A percentile compares a stretch with the other conserved stretches of the same genome.
Evolutionary conservation across 192 early-diverging fungal genomes (phyloP).

Genomic region (Coemansia sp.): DNA sequence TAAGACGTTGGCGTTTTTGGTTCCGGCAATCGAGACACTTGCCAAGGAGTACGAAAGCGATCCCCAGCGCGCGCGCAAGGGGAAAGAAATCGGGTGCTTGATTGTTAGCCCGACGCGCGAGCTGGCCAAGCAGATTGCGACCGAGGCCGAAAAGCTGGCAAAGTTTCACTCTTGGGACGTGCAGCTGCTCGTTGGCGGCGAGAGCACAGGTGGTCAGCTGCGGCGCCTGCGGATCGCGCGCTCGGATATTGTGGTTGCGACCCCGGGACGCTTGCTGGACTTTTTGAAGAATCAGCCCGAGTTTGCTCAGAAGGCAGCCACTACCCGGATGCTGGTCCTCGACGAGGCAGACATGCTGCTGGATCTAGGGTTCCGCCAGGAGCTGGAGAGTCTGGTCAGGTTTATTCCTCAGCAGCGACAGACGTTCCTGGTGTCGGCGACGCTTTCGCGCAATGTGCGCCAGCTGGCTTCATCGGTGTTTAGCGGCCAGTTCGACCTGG

Average conservation of each 20-base stretch:
- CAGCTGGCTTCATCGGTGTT: conserved; percentile 64
- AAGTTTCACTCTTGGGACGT: conserved; percentile 59
- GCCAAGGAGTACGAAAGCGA: conserved; percentile 58
- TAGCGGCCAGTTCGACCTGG: conserved; percentile 58
- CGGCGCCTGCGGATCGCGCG: conserved; percentile 45
- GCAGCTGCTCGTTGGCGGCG: conserved; percentile 76
- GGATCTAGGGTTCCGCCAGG: conserved; percentile 90
- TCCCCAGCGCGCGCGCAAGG: conserved; percentile 51
- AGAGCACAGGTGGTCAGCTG: conserved; percentile 57
- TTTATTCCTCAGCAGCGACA: conserved; percentile 66
- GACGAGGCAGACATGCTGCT: conserved; percentile 96
- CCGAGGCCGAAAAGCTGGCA: conserved; percentile 66
- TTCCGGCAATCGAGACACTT: conserved; percentile 78
- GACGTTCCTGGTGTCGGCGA: conserved; percentile 94
- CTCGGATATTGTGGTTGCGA: conserved; percentile 88
- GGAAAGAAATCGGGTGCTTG: conserved; percentile 59
- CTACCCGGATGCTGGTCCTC: conserved; percentile 65
- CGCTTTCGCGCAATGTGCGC: conserved; percentile 68
- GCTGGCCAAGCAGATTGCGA: conserved; percentile 79
- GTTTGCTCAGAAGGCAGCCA: conserved; percentile 51
- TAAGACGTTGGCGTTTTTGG: conserved; percentile 93
- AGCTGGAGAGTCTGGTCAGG: conserved; percentile 67
- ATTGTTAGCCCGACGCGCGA: conserved; percentile 90
- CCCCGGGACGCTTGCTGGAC: conserved; percentile 89
- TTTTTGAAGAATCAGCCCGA: conserved; percentile 56